phyloP scores from a whole-genome alignment of 495 filamentous ascomycete genomes.

The Xylaria nigripes region DNA sequence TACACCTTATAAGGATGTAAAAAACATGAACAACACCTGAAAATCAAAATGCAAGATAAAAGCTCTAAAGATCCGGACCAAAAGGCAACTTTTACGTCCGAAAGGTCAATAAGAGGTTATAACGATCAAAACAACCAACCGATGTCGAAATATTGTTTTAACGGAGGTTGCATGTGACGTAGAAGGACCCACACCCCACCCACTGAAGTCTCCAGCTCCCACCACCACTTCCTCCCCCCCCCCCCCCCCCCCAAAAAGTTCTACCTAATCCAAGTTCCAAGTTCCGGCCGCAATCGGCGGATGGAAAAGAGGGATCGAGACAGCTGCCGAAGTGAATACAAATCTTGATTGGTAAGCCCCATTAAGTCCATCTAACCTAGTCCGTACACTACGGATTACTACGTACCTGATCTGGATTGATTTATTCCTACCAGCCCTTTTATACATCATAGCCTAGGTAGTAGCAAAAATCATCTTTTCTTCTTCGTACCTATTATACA shows the following conservation, averaged over 20 bases:
- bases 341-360: not conserved
- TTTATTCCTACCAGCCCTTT: too few relatives aligned
- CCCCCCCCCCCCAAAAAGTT: too few relatives aligned
- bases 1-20: too few relatives aligned
- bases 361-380: not conserved
- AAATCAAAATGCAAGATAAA: not conserved
- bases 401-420: too few relatives aligned
- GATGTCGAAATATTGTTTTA: not conserved
- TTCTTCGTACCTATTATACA: too few relatives aligned
- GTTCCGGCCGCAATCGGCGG: not conserved
- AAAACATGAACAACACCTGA: too few relatives aligned
- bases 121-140: not conserved
- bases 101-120: not conserved
- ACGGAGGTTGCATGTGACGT: not conserved
- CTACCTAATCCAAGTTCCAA: too few relatives aligned
- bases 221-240: too few relatives aligned
- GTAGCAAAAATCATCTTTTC: too few relatives aligned
- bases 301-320: not conserved
- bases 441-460: too few relatives aligned
- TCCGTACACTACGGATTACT: too few relatives aligned
- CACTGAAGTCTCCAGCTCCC: not conserved
- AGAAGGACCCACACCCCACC: not conserved
- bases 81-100: not conserved
- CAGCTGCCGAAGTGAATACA: not conserved
- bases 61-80: not conserved